Percentiles rank a stretch among this genome's conserved stretches.
Conservation (phyloP, 169 alveolate genomes). For the Cryptosporidium tyzzeri region DNA sequence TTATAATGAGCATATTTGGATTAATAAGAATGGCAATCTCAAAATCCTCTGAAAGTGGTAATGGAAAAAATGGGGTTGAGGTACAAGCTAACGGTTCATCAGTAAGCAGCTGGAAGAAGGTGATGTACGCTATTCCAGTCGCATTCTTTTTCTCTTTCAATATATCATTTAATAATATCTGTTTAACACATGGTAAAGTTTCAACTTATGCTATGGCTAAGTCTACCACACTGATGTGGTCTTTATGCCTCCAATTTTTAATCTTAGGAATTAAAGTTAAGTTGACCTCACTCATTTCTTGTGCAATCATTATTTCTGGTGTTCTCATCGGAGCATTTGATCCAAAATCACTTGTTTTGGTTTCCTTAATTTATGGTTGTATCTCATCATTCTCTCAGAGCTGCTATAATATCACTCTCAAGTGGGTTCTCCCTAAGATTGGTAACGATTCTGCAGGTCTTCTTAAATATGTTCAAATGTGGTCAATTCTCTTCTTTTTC, state of each 20-base stretch:
- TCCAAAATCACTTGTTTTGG: constrained; percentile 67
- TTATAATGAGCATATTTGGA: constrained; percentile 58
- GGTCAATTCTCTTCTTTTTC: constrained; percentile 68
- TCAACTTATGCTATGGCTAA: constrained; percentile 75
- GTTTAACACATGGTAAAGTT: constrained; percentile 70
- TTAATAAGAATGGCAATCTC: constrained; percentile 11
- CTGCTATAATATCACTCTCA: constrained; percentile 68
- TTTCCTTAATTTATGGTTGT: constrained; percentile 61
- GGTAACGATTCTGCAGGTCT: constrained; percentile 60
- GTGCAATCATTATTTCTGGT: constrained; percentile 63
- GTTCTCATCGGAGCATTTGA: constrained; percentile 73
- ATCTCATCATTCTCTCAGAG: constrained; percentile 70
- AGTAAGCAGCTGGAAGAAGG: constrained; percentile 48
- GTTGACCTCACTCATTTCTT: constrained; percentile 63
- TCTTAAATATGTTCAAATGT: constrained; percentile 66
- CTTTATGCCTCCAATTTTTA: constrained; percentile 43
- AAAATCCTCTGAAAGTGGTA: constrained; percentile 11
- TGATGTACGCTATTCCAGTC: constrained; percentile 72
- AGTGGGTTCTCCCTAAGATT: constrained; percentile 70
- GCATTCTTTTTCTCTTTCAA: constrained; percentile 74
- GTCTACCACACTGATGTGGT: constrained; percentile 67
- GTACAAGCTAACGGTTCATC: neutral
- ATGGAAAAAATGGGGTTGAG: constrained; percentile 4
- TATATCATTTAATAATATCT: constrained; percentile 67
- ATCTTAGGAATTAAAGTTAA: constrained; percentile 60